These are phyloP conservation scores for Mycena alexandri DNA, from an alignment of 768 basidiomycete species.

Conservation along the genomic window DNA sequence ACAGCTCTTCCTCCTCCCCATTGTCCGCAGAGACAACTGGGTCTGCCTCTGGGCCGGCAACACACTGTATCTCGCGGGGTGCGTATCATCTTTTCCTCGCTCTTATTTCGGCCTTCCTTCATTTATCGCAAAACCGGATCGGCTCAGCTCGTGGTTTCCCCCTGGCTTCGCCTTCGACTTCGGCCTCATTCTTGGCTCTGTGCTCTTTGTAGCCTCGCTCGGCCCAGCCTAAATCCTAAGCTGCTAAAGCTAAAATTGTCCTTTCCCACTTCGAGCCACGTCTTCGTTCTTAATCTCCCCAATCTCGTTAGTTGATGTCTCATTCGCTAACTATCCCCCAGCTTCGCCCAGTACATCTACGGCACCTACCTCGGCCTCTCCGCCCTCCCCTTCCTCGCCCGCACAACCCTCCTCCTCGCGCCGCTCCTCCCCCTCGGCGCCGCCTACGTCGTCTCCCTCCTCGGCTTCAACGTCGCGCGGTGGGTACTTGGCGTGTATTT, in stretches of 20 bases:
- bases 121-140: too few relatives aligned
- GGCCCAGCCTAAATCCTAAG: too few relatives aligned
- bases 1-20: conserved; percentile 87
- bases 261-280: too few relatives aligned
- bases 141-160: too few relatives aligned
- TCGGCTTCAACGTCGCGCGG: conserved; percentile 93
- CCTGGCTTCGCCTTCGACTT: not conserved
- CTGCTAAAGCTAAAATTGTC: too few relatives aligned
- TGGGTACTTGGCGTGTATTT: conserved; percentile 88
- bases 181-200: not conserved
- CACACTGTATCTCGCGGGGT: conserved; percentile 91
- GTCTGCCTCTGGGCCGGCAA: conserved; percentile 95
- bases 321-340: conserved; percentile 43
- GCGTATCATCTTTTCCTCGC: conserved; percentile 44
- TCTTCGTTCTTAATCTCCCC: not conserved
- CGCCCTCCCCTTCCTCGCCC: conserved; percentile 96
- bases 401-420: conserved; percentile 90
- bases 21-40: conserved; percentile 90
- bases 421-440: conserved; percentile 90
- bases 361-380: conserved; percentile 87
- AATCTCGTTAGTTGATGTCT: not conserved
- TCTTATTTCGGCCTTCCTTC: too few relatives aligned
- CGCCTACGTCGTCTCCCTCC: conserved; percentile 81
- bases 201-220: not conserved
- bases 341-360: conserved; percentile 91